These are phyloP conservation scores for Eimeria acervulina DNA, from an alignment of 169 alveolate genomes.

Conservation along the genomic window DNA sequence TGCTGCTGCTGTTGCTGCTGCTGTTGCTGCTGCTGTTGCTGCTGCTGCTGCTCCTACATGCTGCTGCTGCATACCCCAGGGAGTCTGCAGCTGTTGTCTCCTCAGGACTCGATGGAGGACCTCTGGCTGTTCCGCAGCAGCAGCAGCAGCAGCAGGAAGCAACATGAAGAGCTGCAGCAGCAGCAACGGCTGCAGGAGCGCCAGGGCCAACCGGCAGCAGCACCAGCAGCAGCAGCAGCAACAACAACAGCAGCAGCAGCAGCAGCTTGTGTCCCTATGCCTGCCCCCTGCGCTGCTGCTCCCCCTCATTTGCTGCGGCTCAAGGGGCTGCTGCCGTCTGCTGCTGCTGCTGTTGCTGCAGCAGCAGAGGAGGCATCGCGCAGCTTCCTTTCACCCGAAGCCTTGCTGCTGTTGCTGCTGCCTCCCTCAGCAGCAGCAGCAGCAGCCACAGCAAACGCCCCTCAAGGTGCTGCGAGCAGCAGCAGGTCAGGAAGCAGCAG, in stretches of 20 bases:
- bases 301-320: not conserved
- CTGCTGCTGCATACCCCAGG: no score
- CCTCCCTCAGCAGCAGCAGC: not conserved
- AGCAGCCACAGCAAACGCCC: no score
- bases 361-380: constrained; percentile 12
- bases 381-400: not conserved
- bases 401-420: constrained; percentile 23
- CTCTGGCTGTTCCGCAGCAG: not conserved
- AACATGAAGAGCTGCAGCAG: not conserved
- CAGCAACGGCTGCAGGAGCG: not conserved
- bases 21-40: not conserved
- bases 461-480: no score
- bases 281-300: not conserved
- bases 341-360: constrained; percentile 19
- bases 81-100: not conserved
- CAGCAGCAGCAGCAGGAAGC: constrained; percentile 24
- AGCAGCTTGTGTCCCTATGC: no score
- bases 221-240: not conserved
- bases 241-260: no score
- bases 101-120: constrained; percentile 20
- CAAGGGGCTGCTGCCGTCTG: not conserved
- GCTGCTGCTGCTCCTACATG: no score
- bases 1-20: constrained; percentile 21
- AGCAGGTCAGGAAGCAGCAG: no score
- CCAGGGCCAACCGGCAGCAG: not conserved